These are phyloP conservation scores for Solanum etuberosum DNA, from an alignment of 257 asterid genomes.

Conservation along the genomic window DNA sequence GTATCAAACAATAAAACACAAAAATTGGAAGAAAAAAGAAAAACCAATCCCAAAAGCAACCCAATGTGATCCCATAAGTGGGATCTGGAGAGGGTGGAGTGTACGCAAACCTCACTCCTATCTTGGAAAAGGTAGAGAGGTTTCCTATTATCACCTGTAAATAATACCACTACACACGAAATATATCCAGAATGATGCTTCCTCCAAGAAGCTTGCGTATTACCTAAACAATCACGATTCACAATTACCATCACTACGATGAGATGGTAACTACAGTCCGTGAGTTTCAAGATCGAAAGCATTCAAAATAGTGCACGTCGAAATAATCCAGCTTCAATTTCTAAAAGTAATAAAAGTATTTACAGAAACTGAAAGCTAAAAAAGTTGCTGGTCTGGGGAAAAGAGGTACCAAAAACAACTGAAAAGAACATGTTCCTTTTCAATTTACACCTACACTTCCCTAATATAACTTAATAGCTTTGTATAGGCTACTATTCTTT, in stretches of 20 bases:
- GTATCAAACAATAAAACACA: not conserved
- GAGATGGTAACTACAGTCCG: not conserved
- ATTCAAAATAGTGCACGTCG: not conserved
- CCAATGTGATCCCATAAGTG: not conserved
- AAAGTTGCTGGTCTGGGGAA: not conserved
- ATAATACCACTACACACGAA: not conserved
- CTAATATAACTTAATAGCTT: not conserved
- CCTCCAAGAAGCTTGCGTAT: not conserved
- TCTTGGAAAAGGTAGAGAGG: not conserved
- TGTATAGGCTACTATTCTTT: not conserved
- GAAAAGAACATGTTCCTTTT: not conserved
- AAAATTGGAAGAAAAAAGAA: not conserved
- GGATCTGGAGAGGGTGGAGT: not conserved
- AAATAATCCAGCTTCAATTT: not conserved
- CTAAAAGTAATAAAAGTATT: not conserved
- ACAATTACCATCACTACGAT: not conserved
- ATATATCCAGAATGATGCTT: not conserved
- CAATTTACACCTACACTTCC: not conserved
- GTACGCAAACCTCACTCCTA: not conserved
- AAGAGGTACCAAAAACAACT: not conserved
- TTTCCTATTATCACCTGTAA: not conserved
- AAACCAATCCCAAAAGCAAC: not conserved
- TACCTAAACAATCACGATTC: not conserved
- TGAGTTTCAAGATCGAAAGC: not conserved
- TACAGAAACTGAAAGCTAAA: not conserved